Base-by-base conservation (phyloP, 2,329 filamentous ascomycete genomes). In the Huntiella abstrusa region DNA sequence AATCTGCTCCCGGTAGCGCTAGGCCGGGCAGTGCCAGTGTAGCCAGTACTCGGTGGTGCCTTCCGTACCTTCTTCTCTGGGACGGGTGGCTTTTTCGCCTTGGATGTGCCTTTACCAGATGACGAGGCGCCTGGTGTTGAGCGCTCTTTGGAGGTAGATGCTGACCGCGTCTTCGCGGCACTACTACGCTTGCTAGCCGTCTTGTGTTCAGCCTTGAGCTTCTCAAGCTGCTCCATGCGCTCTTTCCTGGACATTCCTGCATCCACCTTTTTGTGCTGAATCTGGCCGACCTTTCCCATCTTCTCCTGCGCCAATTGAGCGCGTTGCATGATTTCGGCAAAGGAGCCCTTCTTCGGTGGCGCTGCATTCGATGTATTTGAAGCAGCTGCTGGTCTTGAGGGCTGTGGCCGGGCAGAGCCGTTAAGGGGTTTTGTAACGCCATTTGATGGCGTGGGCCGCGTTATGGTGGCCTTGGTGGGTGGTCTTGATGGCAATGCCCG, bases 191-290 rank as follows among this genome's bases (percentile, higher is more conserved):
- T n/a, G 3, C 10, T 36, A 33, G 32, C 33, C 22, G 28, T 48
- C 37, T 43, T 47, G 19, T 36, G 47, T 43, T 17, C 45, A 16
- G 32, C 34, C 15, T 47, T 47, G n/a, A 43, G 22, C 13, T 46
- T 45, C 12, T 50, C 48, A 33, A 46, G 43, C 41, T 70, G 68
- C 53, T 66, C 60, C 49, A 66, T 62, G 22, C 71, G 68, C 51
- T 76, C 68, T 50, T 66, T 69, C 58, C 68, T 80, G 5, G 49
- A 51, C 5, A 69, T 62, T n/a, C 69, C 60, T 55, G 76, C 80
- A 53, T 82, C 80, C 1, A 77, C 71, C 15, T 77, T 69, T 57
- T 84, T 84, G 59, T 85, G 80, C 57, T 83, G 80, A 53, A 85
- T 83, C 54, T 75, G 76, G 47, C 79, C 80, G 17, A 80, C 68